A percentile compares a stretch with the other conserved stretches of the same genome.
Conservation (phyloP, 768 basidiomycete genomes). For the Cystoderma amianthinum region DNA sequence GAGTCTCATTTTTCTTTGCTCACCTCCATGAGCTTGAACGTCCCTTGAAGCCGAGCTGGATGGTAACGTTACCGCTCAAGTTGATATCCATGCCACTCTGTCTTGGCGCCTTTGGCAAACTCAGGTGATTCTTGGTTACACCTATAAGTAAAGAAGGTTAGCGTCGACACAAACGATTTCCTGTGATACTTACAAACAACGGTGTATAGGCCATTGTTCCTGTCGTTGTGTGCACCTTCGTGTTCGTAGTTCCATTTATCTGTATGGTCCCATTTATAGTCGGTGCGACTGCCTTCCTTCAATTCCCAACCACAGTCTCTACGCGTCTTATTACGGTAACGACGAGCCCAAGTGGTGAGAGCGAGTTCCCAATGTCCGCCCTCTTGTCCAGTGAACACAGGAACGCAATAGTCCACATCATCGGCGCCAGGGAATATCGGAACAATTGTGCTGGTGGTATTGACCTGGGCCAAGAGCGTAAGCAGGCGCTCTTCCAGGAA, state of each 20-base stretch:
- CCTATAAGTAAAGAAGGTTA: slow-evolving; percentile 5
- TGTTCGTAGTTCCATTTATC: slow-evolving; percentile 11
- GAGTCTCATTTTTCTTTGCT: not conserved
- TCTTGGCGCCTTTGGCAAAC: slow-evolving; percentile 3
- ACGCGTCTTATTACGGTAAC: slow-evolving; percentile 1
- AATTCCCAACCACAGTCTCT: slow-evolving; percentile 5
- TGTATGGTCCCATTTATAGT: slow-evolving; percentile 7
- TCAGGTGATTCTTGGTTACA: slow-evolving; percentile 6
- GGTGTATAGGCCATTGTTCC: slow-evolving; percentile 6
- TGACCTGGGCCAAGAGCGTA: slow-evolving; percentile 5
- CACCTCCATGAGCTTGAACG: slow-evolving; percentile 5
- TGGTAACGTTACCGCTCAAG: slow-evolving; percentile 2
- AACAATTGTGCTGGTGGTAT: slow-evolving; percentile 4
- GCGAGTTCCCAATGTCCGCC: slow-evolving; percentile 8
- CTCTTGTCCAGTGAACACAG: slow-evolving; percentile 7
- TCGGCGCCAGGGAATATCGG: slow-evolving; percentile 2
- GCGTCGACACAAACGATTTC: not conserved
- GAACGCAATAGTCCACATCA: slow-evolving; percentile 6
- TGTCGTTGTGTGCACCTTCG: slow-evolving; percentile 5
- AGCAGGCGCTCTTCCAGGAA: slow-evolving; percentile 11
- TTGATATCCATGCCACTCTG: slow-evolving; percentile 5
- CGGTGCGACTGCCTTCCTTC: slow-evolving; percentile 1
- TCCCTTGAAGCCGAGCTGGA: slow-evolving; percentile 7
- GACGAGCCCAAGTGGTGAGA: slow-evolving; percentile 9
- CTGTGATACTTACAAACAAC: slow-evolving; percentile 5